Base-by-base conservation (phyloP, 192 early-diverging fungal genomes). In the Backusella tarrabulga region DNA sequence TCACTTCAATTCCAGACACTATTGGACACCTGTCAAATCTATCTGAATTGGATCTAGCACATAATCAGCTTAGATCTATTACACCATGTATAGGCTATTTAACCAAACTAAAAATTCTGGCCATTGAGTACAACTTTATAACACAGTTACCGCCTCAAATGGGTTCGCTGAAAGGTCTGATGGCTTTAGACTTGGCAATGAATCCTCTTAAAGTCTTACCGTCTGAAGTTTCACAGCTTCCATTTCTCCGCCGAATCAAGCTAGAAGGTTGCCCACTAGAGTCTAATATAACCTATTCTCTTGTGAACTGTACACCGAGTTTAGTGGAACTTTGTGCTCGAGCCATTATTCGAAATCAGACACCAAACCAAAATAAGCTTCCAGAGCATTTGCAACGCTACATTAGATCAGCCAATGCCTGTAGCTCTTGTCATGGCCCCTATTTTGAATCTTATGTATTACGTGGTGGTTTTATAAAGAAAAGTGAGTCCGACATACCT, bases 361-460 rank as follows among this genome's bases (percentile, higher is more conserved):
- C 34, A 21, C 50, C 23, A 36, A 56, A 12, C 19, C 44, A 56
- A n/a, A 72, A 66, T 19, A 72, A 11, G 3, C 17, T 75, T 17
- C 86, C 86, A 8, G 76, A 76, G 15, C 81, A 94, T 68, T 42
- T 97, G 32, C 85, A 88, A 77, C 68, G 74, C 6, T 96, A 95
- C 78, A 74, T 97, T 29, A 79, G 84, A 19, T 86, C 84, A n/a
- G 88, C 87, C 0, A 81, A 85, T 21, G 60, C 72, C 15, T 97
- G 95, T 80, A 86, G 90, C 7, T 94, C 91, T 81, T 97, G 95
- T 80, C 81, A 81, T 7, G 94, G 93, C 5, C 95, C 95, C 29
- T 94, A 93, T 74, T 94, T 94, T 78, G 93, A 94, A 17, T 77
- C 76, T 15, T 88, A 74, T 78, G 84, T 88, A 8, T 83, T 87